Percentiles rank a stretch among this genome's conserved stretches.
Evolutionary conservation across 202 grass and related monocot species (phyloP).

Genomic region (Brachypodium distachyon): DNA sequence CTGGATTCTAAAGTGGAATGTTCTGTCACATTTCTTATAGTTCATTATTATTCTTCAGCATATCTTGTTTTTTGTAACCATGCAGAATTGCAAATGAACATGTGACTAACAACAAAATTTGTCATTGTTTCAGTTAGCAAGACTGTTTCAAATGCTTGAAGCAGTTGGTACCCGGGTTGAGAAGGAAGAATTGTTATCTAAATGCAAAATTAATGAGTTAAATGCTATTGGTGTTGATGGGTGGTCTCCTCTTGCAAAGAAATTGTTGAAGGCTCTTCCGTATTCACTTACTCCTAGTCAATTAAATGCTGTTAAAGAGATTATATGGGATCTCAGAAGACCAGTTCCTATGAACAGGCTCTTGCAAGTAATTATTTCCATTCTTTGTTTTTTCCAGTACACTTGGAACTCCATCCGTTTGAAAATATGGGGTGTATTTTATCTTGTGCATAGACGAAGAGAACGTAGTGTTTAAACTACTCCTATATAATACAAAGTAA

Average conservation of each 20-base stretch:
- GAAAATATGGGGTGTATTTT: not conserved
- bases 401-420: not conserved
- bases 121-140: conserved; percentile 63
- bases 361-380: conserved; percentile 57
- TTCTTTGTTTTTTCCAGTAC: too few relatives aligned
- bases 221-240: conserved; percentile 41
- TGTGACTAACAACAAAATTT: conserved; percentile 14
- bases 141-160: conserved; percentile 90
- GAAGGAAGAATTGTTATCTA: conserved; percentile 71
- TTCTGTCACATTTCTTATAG: conserved; percentile 4
- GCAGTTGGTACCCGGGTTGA: conserved; percentile 65
- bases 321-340: conserved; percentile 97
- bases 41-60: conserved; percentile 7
- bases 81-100: conserved; percentile 21
- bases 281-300: conserved; percentile 90
- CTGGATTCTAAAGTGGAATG: not conserved
- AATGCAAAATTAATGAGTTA: conserved; percentile 56
- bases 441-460: not conserved
- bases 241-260: conserved; percentile 71
- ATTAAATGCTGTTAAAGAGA: conserved; percentile 85
- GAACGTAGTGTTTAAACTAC: not conserved
- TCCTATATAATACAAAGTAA: not conserved
- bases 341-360: conserved; percentile 95
- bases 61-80: not conserved
- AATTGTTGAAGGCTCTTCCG: conserved; percentile 56